phyloP scores from a whole-genome alignment of 1,284 basidiomycete species.

The Marasmius oreades region DNA sequence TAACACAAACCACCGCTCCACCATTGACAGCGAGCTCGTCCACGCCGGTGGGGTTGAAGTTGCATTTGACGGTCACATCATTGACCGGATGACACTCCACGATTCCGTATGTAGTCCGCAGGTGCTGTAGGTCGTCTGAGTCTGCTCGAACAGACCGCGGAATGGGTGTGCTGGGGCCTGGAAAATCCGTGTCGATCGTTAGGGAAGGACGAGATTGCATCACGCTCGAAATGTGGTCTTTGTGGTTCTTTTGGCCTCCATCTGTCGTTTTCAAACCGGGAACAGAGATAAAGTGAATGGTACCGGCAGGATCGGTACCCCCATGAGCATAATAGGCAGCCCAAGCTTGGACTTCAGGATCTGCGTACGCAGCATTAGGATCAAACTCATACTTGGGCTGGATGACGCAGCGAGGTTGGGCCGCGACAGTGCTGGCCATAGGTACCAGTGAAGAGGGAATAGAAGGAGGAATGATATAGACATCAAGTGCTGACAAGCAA shows the following conservation, averaged over 20 bases:
- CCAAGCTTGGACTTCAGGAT: slow-evolving; percentile 45
- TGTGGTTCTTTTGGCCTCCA: no score
- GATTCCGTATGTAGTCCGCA: no score
- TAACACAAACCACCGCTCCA: no score
- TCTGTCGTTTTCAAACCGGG: slow-evolving; percentile 30
- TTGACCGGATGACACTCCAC: no score
- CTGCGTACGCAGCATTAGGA: slow-evolving; percentile 37
- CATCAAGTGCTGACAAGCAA: no score
- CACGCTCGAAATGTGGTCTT: neutral
- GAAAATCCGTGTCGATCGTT: neutral
- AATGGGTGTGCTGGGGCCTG: neutral
- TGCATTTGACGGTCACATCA: no score
- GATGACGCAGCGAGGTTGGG: neutral
- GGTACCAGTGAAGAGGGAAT: no score
- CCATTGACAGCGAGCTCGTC: no score
- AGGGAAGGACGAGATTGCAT: neutral
- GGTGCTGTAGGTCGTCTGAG: no score
- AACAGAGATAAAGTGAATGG: slow-evolving; percentile 41
- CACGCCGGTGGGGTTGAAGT: no score
- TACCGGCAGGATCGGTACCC: slow-evolving; percentile 38
- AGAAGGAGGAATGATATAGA: no score
- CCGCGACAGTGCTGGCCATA: neutral
- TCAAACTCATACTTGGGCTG: slow-evolving; percentile 37
- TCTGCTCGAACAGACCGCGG: no score
- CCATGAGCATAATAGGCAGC: slow-evolving; percentile 45